Evolutionary conservation across 2,329 filamentous ascomycete species (phyloP), one percentile per base, ranked within the genome.

Genomic region (Cryphonectria radicalis): DNA sequence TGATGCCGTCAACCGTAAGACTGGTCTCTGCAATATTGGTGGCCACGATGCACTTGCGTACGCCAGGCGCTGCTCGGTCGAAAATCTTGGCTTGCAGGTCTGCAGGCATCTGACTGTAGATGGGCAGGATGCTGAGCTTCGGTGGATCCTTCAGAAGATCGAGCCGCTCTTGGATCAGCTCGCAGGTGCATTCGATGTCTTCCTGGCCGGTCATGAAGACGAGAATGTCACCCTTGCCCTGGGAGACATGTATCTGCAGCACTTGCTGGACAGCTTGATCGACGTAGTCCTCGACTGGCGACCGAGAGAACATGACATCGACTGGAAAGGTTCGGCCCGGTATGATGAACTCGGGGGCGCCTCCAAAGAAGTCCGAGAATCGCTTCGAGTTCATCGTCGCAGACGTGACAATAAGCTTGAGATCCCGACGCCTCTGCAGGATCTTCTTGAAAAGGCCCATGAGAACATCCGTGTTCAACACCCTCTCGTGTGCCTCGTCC

Each of bases 181-280:
- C 96, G 79, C 96, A 99, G 0, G 97, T 99, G 59, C 92, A 92
- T 80, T 99, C 96, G 73, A 99, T 99, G 78, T 99, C 96, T 82
- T 99, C 97, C 80, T 98, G 96, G 14, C 96, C 96, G 0, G 97
- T 99, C 96, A 99, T 99, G 81, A 99, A 99, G 11, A 99, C 95
- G 11, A 99, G 85, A 70, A 99, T 98, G 81, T 99, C 96, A 17
- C 96, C 96, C 0, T 90, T 83, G 0, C 93, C 93, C 86, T 98
- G 97, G 0, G 95, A 97, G 14, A 99, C 95, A 77, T 99, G 96
- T 67, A 99, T 98, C 0, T 94, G 92, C 63, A 99, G 87, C 55
- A 98, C 93, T 81, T 98, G 96, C 78, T 98, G 96, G 67, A 99
- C 96, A 1, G 97, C 94, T 76, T 94, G 94, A 77, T 99, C 97